phyloP scores from a whole-genome alignment of 192 early-diverging fungal species.

The Tieghemiomyces parasiticus region DNA sequence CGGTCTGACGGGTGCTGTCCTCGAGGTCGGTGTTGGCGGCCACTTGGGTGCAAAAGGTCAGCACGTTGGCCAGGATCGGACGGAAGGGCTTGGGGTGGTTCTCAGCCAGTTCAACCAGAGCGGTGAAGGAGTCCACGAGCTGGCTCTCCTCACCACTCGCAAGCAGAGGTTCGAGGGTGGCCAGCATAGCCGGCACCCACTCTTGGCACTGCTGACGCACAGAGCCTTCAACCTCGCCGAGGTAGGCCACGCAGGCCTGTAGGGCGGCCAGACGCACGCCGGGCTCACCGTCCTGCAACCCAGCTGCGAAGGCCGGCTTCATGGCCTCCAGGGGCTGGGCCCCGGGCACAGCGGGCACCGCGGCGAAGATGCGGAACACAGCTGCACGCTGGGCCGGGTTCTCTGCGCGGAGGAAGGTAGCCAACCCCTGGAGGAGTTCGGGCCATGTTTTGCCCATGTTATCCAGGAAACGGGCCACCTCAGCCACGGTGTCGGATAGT shows the following conservation, averaged over 20 bases:
- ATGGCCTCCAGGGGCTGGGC: conserved; percentile 54
- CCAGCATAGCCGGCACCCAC: conserved; percentile 70
- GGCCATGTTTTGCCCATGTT: conserved; percentile 46
- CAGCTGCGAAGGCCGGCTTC: conserved; percentile 53
- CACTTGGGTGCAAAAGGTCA: conserved; percentile 59
- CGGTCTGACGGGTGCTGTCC: conserved; percentile 70
- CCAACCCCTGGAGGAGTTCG: conserved; percentile 63
- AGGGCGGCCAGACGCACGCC: conserved; percentile 60
- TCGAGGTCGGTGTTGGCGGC: conserved; percentile 73
- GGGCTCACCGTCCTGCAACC: conserved; percentile 48
- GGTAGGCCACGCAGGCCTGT: conserved; percentile 62
- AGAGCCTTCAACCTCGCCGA: conserved; percentile 45
- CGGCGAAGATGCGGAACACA: conserved; percentile 79
- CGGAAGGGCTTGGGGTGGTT: conserved; percentile 71
- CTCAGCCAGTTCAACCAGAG: conserved; percentile 80
- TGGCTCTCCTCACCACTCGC: conserved; percentile 52
- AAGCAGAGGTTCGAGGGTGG: conserved; percentile 56
- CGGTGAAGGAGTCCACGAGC: conserved; percentile 53
- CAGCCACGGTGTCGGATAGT: conserved; percentile 85
- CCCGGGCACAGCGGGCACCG: conserved; percentile 62
- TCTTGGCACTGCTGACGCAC: conserved; percentile 28
- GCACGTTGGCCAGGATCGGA: conserved; percentile 50
- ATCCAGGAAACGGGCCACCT: conserved; percentile 43
- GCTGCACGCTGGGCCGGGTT: conserved; percentile 65
- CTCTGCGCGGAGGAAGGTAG: conserved; percentile 64